Evolutionary conservation across 441 rosid genomes (phyloP), one percentile per base, ranked within the genome.

Genomic region (Pelargonium fulgidum): DNA sequence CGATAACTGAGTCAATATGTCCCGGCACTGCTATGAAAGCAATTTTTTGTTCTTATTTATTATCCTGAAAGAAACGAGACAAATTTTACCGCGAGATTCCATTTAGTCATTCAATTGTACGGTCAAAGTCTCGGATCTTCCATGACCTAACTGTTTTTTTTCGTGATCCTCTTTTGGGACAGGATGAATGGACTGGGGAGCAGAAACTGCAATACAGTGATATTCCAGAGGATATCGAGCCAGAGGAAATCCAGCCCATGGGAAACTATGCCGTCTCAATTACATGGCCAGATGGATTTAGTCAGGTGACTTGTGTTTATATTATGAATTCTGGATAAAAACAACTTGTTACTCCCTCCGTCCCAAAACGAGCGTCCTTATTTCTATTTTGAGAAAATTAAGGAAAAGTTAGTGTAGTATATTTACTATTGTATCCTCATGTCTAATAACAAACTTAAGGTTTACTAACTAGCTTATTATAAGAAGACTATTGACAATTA

Each of bases 271-370:
- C 98, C 0, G 96, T 89, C 71, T 87, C 94, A 9, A 91, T 91
- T 73, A 92, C 96, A 9, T 93, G 97, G 98, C 97, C 97, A 0
- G 98, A 93, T 50, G 98, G 98, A 68, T 91, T 93, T 77, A 91
- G 74, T 68, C 98, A 89, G 96, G 98, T 91, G 74, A 78, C 39
- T 68, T 64, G 24, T 13, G 56, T 48, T 48, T 29, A 29, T 29
- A 29, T 29, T 29, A 29, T 29, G 36, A 29, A 29, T 29, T 2
- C 36, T 4, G 36, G 3, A 29, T 29, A 29, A 29, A 29, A 29
- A n/a, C n/a, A n/a, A n/a, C n/a, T n/a, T n/a, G n/a, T 33, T 33
- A 33, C 2, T 24, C 29, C 29, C 7, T 33, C 1, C 39, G 39
- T 33, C 39, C 39, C 39, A 33, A 33, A 33, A 33, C 5, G 7